phyloP scores from a whole-genome alignment of 805 yeast species.

The Zygoascus flipseniorum region DNA sequence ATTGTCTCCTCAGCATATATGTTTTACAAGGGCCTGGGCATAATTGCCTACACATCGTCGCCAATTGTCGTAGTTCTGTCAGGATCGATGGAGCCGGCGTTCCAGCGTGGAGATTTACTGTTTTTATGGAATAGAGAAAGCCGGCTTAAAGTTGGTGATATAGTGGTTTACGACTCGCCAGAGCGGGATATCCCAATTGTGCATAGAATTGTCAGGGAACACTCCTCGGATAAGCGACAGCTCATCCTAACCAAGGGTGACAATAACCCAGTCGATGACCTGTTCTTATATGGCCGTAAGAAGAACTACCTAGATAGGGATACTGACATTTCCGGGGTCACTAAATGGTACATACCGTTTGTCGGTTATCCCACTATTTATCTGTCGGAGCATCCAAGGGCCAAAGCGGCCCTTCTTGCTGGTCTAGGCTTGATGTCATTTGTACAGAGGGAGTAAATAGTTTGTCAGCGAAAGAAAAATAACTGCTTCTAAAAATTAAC shows the following conservation, averaged over 20 bases:
- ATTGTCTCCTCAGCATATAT: conserved; percentile 84
- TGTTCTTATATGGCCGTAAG: conserved; percentile 69
- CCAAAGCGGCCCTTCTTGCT: conserved; percentile 71
- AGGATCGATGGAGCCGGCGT: conserved; percentile 99
- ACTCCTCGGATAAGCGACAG: conserved; percentile 48
- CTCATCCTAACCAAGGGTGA: conserved; percentile 89
- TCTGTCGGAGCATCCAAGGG: conserved; percentile 79
- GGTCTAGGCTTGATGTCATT: conserved; percentile 63
- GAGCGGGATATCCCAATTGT: conserved; percentile 89
- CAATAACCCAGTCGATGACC: conserved; percentile 86
- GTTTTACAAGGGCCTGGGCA: conserved; percentile 78
- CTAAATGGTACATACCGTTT: conserved; percentile 83
- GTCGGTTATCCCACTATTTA: conserved; percentile 88
- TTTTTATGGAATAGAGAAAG: conserved; percentile 81
- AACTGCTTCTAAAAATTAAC: not conserved
- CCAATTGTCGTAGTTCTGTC: conserved; percentile 95
- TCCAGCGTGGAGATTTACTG: conserved; percentile 92
- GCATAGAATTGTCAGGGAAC: conserved; percentile 87
- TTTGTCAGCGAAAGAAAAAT: not conserved
- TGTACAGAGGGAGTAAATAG: conserved; percentile 42
- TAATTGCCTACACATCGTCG: conserved; percentile 73
- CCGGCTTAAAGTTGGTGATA: conserved; percentile 70
- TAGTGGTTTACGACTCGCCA: conserved; percentile 82
- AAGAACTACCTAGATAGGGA: conserved; percentile 71
- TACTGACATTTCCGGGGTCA: conserved; percentile 72